These are phyloP conservation scores for Novymonas esmeraldas DNA, from an alignment of 208 protist genomes.

Conservation along the genomic window DNA sequence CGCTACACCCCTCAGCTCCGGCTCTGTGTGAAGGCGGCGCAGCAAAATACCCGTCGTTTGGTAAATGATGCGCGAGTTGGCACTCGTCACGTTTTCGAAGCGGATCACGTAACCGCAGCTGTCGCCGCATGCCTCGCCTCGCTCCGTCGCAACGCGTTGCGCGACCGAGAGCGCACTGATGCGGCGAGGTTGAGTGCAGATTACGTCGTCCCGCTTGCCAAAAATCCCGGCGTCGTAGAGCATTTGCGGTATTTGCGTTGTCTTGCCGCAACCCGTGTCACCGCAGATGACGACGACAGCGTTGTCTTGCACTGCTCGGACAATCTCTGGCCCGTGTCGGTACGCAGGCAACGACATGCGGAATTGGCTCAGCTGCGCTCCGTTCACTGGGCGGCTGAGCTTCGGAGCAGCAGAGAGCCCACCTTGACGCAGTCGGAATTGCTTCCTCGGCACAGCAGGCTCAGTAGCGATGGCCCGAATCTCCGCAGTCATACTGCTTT, in stretches of 20 bases:
- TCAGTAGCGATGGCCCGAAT: slow-evolving; percentile 40
- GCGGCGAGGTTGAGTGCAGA: slow-evolving; percentile 91
- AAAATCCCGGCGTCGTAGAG: slow-evolving; percentile 76
- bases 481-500: slow-evolving; percentile 53
- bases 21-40: slow-evolving; percentile 95
- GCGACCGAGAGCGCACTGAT: slow-evolving; percentile 93
- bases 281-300: slow-evolving; percentile 91
- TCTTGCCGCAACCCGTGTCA: slow-evolving; percentile 98
- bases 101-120: slow-evolving; percentile 92
- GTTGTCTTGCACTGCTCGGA: slow-evolving; percentile 59
- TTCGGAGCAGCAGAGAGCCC: slow-evolving; percentile 40
- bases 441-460: slow-evolving; percentile 14
- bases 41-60: slow-evolving; percentile 99
- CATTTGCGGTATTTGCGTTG: slow-evolving; percentile 94
- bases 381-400: slow-evolving; percentile 11
- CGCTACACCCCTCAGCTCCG: slow-evolving; percentile 78
- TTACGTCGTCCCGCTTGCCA: slow-evolving; percentile 50
- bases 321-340: slow-evolving; percentile 49
- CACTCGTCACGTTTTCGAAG: slow-evolving; percentile 81
- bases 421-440: slow-evolving; percentile 45
- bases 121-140: slow-evolving; percentile 80
- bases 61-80: slow-evolving; percentile 96
- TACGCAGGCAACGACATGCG: slow-evolving; percentile 65
- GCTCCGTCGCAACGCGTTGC: slow-evolving; percentile 86
- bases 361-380: slow-evolving; percentile 55